Percentiles rank a stretch among this genome's conserved stretches.
phyloP scores from a whole-genome alignment of 768 basidiomycete species.

The Solioccasus polychromus region DNA sequence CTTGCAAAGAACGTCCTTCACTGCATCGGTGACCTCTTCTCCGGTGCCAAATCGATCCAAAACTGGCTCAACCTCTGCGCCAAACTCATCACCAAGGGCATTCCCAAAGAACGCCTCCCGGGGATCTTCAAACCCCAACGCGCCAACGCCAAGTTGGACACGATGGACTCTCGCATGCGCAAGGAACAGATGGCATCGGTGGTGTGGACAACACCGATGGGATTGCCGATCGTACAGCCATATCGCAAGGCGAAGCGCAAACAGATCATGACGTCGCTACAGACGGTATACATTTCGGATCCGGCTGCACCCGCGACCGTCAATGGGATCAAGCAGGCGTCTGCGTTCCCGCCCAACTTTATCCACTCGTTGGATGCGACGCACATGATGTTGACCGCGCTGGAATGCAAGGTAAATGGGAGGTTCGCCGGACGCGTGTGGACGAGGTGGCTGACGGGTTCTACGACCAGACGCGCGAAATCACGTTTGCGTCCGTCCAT shows the following conservation, averaged over 20 bases:
- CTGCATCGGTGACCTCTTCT: slow-evolving; percentile 90
- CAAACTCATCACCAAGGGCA: slow-evolving; percentile 80
- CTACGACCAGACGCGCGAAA: slow-evolving; percentile 52
- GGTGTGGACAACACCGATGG: slow-evolving; percentile 96
- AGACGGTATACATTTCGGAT: slow-evolving; percentile 88
- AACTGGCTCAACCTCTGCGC: slow-evolving; percentile 85
- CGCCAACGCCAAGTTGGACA: slow-evolving; percentile 8
- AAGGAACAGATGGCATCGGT: slow-evolving; percentile 95
- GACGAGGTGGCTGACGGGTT: slow-evolving; percentile 5
- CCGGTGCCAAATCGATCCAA: slow-evolving; percentile 89
- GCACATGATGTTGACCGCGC: slow-evolving; percentile 96
- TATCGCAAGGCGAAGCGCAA: slow-evolving; percentile 82
- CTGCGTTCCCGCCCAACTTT: slow-evolving; percentile 98
- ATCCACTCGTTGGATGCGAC: slow-evolving; percentile 97
- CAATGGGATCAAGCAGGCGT: slow-evolving; percentile 81
- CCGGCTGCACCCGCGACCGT: slow-evolving; percentile 77
- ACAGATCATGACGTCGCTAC: slow-evolving; percentile 81
- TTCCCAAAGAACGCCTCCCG: slow-evolving; percentile 66
- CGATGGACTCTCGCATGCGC: slow-evolving; percentile 44
- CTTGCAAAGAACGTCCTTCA: slow-evolving; percentile 74
- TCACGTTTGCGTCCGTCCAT: slow-evolving; percentile 95
- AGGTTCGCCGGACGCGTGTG: too few relatives aligned
- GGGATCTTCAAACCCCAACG: slow-evolving; percentile 34
- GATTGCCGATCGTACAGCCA: slow-evolving; percentile 93
- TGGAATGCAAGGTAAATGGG: slow-evolving; percentile 81